These are phyloP conservation scores for Lactuca sativa DNA, from an alignment of 129 eudicot species.

Conservation along the genomic window DNA sequence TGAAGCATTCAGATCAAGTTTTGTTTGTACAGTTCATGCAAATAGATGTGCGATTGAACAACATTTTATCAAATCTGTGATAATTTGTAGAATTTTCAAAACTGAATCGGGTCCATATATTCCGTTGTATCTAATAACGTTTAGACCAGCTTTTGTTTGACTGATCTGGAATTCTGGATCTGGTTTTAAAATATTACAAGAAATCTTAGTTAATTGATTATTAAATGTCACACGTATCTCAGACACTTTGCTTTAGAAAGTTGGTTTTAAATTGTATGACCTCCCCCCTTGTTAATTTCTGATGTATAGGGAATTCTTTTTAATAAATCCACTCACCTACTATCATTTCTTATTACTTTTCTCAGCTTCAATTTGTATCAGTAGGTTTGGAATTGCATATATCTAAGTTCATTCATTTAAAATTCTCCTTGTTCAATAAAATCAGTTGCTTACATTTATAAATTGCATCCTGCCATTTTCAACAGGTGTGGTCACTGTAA, in stretches of 20 bases:
- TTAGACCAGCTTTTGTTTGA: neutral
- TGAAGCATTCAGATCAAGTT: slow-evolving; percentile 5
- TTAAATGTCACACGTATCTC: neutral
- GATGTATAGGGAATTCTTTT: neutral
- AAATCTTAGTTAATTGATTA: slow-evolving; percentile 12
- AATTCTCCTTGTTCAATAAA: neutral
- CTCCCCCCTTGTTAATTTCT: neutral
- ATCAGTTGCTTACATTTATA: slow-evolving; percentile 6
- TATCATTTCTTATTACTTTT: neutral
- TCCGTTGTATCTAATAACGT: neutral
- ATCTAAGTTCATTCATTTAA: neutral
- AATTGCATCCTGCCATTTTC: neutral
- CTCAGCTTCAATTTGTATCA: neutral
- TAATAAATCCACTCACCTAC: neutral
- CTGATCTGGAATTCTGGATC: slow-evolving; percentile 28
- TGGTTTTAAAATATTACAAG: slow-evolving; percentile 20
- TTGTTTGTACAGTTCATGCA: slow-evolving; percentile 12
- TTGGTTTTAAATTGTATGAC: neutral
- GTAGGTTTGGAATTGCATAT: neutral
- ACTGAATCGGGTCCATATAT: slow-evolving; percentile 2
- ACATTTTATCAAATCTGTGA: neutral
- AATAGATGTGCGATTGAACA: neutral
- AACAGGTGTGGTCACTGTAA: slow-evolving; percentile 81
- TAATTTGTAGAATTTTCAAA: slow-evolving; percentile 5
- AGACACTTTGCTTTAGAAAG: neutral